Evolutionary conservation across 2,329 filamentous ascomycete species (phyloP), one percentile per base, ranked within the genome.

Genomic region (Exophiala sideris): DNA sequence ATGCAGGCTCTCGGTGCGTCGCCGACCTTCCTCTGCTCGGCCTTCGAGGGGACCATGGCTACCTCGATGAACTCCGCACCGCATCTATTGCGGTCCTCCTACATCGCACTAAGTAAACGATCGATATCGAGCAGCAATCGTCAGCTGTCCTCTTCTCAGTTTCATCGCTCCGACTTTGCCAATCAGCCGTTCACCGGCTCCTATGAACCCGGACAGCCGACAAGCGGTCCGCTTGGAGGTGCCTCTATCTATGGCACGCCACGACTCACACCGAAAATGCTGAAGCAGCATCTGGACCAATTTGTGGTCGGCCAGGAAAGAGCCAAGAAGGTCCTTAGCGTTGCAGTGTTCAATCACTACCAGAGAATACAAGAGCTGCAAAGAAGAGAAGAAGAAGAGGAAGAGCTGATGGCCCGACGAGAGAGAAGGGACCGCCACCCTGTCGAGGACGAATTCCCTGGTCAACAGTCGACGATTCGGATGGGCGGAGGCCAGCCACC

Each of bases 231-330:
- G n/a, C 70, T 88, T 51, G 79, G 78, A 35, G 80, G 79, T 56
- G 77, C 81, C 8, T 79, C 79, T 55, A 76, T 76, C 33, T 79
- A 82, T 57, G 82, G 81, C 53, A 77, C 76, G 29, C 79, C 80
- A 32, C 76, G 76, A 48, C 75, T 86, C 49, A 86, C 83, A 8
- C 84, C 84, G 6, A 80, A 78, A 62, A 73, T 77, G 63, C 78
- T 99, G 64, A 96, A 97, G 76, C 85, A 89, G 66, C 88, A 94
- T 65, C 84, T 97, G 32, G 94, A 99, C 69, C 88, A 94, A 67
- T 99, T 95, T 69, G 92, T 99, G 1, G 92, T 99, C 3, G 94
- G 92, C 38, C 94, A 99, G 71, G 90, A 96, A 62, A 84, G 90
- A 56, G 91, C 94, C 24, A 78, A 99, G 78, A 95, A 95, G 71